These are phyloP conservation scores for Davidsoniella australis DNA, from an alignment of 2,329 filamentous ascomycete genomes.

Conservation along the genomic window DNA sequence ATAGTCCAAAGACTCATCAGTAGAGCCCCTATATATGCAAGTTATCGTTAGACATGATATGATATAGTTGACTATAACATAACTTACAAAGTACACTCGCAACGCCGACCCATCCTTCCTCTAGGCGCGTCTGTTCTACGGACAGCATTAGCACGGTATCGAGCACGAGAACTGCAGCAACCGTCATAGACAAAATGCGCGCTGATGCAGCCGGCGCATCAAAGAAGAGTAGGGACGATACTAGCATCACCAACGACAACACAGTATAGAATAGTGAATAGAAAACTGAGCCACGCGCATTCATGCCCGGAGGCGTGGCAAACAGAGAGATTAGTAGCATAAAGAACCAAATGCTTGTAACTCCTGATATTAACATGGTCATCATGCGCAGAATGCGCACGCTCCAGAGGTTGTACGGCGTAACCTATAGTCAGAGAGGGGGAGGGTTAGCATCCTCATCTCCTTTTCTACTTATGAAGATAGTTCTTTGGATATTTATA, in stretches of 20 bases:
- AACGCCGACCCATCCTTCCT: constrained; percentile 87
- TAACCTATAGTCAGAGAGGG: constrained; percentile 31
- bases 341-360: constrained; percentile 86
- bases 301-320: constrained; percentile 72
- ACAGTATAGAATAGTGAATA: constrained; percentile 73
- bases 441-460: not conserved
- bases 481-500: constrained; percentile 14
- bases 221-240: constrained; percentile 75
- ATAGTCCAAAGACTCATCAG: constrained; percentile 67
- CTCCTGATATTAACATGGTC: constrained; percentile 55
- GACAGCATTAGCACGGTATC: constrained; percentile 66
- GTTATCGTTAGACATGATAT: not conserved
- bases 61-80: not conserved
- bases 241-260: constrained; percentile 56
- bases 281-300: constrained; percentile 82
- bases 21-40: constrained; percentile 39
- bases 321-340: constrained; percentile 79
- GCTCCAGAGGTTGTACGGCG: constrained; percentile 88
- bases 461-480: not conserved
- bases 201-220: constrained; percentile 64
- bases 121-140: constrained; percentile 55
- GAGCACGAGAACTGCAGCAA: constrained; percentile 35
- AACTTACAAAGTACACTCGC: constrained; percentile 52
- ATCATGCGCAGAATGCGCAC: constrained; percentile 66
- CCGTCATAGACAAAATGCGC: constrained; percentile 52